These are phyloP conservation scores for Mercurialis annua DNA, from an alignment of 345 rosid genomes.

Conservation along the genomic window DNA sequence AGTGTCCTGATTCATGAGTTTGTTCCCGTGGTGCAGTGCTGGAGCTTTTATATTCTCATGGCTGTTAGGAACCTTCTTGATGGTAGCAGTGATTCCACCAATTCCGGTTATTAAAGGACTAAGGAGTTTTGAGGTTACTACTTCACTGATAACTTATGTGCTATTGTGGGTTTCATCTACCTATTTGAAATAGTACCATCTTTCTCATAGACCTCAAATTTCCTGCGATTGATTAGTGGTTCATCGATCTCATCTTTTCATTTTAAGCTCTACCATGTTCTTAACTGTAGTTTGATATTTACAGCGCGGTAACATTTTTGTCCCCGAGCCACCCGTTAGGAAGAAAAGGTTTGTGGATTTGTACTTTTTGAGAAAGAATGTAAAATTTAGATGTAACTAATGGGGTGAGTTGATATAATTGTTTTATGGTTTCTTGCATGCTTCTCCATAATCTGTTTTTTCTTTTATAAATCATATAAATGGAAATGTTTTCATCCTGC, in stretches of 20 bases:
- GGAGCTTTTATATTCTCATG: slow-evolving; percentile 81
- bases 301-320: neutral
- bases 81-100: slow-evolving; percentile 88
- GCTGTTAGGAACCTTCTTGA: slow-evolving; percentile 91
- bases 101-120: slow-evolving; percentile 58
- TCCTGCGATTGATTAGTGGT: slow-evolving; percentile 4
- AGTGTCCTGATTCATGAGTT: slow-evolving; percentile 11
- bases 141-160: slow-evolving; percentile 71
- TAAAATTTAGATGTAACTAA: slow-evolving; percentile 1
- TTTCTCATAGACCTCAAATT: slow-evolving; percentile 14
- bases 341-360: slow-evolving; percentile 5
- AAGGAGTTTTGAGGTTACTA: slow-evolving; percentile 79
- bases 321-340: neutral
- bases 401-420: neutral
- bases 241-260: slow-evolving; percentile 3
- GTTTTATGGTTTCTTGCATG: neutral
- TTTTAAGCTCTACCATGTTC: neutral
- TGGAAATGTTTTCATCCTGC: neutral
- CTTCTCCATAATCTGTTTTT: neutral
- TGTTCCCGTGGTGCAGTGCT: slow-evolving; percentile 47
- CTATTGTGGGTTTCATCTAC: slow-evolving; percentile 85
- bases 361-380: slow-evolving; percentile 5
- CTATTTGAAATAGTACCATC: slow-evolving; percentile 52
- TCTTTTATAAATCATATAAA: neutral
- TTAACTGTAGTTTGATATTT: slow-evolving; percentile 3